These are phyloP conservation scores for Carallia pectinifolia DNA, from an alignment of 345 rosid genomes.

Conservation along the genomic window DNA sequence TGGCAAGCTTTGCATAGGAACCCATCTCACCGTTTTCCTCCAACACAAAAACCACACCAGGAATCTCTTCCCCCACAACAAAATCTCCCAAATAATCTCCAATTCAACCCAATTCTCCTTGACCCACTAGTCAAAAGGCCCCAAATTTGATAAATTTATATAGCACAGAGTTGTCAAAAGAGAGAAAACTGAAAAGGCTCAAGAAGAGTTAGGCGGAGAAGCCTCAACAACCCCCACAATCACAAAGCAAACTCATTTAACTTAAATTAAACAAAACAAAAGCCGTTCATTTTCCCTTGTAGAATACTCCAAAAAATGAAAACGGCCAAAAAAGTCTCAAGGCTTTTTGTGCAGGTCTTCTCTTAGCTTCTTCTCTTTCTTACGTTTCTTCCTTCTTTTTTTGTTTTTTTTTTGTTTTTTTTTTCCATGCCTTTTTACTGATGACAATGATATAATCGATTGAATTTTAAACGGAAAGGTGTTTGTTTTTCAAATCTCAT, in stretches of 20 bases:
- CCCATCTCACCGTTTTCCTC: conserved; percentile 57
- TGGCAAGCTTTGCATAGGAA: conserved; percentile 71
- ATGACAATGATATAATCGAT: no score
- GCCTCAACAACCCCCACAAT: conserved; percentile 5
- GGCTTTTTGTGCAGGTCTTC: no score
- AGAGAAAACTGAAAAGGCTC: not conserved
- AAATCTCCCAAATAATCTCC: not conserved
- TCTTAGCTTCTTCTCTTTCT: no score
- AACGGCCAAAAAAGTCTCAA: not conserved
- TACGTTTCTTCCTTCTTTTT: no score
- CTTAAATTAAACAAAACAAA: no score
- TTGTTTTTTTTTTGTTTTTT: no score
- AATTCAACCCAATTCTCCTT: not conserved
- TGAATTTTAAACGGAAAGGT: no score
- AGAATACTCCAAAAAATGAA: not conserved
- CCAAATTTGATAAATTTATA: not conserved
- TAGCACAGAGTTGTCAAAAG: not conserved
- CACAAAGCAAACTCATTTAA: not conserved
- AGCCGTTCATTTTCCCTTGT: no score
- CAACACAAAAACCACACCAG: conserved; percentile 15
- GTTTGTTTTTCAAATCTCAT: no score
- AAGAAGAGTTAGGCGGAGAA: not conserved
- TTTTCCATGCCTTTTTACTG: no score
- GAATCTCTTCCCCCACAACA: conserved; percentile 3
- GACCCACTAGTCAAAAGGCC: conserved; percentile 3